phyloP scores from a whole-genome alignment of 805 yeast genomes.

The Torulaspora indica region DNA sequence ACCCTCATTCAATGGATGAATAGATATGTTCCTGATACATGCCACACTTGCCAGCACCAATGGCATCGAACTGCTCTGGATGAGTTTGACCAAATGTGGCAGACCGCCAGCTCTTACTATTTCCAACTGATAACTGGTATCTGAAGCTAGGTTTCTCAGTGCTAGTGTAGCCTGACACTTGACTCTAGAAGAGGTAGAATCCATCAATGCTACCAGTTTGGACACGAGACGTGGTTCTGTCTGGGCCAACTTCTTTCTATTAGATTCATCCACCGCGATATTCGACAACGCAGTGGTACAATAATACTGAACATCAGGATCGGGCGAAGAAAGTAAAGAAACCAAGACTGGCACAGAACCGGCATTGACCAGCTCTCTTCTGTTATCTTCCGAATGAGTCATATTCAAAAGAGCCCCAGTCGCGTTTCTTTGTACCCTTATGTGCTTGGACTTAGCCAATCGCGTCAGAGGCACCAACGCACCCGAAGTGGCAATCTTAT shows the following conservation, averaged over 20 bases:
- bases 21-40: conserved; percentile 93
- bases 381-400: conserved; percentile 96
- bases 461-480: conserved; percentile 92
- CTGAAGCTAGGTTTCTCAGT: conserved; percentile 90
- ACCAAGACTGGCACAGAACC: conserved; percentile 98
- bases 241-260: conserved; percentile 80
- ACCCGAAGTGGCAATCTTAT: conserved; percentile 93
- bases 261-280: conserved; percentile 92
- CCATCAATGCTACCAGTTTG: conserved; percentile 87
- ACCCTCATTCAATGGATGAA: conserved; percentile 94
- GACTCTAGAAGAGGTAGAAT: conserved; percentile 86
- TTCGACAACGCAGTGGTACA: conserved; percentile 96
- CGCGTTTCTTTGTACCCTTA: conserved; percentile 96
- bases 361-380: conserved; percentile 94
- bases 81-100: conserved; percentile 83
- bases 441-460: conserved; percentile 88
- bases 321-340: conserved; percentile 74
- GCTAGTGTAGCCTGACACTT: conserved; percentile 99
- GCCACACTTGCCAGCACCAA: conserved; percentile 95
- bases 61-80: conserved; percentile 87
- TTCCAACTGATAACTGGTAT: conserved; percentile 91
- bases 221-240: conserved; percentile 90
- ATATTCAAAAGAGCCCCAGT: conserved; percentile 96
- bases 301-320: conserved; percentile 96
- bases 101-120: conserved; percentile 94